Evolutionary conservation across 2,329 filamentous ascomycete species (phyloP), one percentile per base, ranked within the genome.

Genomic region (Aspergillus candidus): DNA sequence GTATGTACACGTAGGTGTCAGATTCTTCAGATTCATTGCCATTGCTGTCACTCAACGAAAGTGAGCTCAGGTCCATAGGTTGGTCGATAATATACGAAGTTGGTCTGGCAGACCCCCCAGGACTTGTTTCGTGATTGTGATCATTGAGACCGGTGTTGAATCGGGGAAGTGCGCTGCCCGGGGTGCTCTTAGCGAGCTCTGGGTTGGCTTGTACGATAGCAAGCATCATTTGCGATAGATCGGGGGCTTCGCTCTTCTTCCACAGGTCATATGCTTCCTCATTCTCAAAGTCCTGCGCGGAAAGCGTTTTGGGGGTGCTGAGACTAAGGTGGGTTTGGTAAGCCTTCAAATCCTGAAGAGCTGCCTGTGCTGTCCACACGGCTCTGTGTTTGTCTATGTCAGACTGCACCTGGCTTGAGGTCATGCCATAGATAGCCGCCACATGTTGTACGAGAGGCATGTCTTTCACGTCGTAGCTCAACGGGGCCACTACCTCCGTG

Each of bases 401-500:
- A 35, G 79, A 78, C 69, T 98, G 93, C 5, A 90, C 84, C 54
- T 93, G 83, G 1, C 83, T 81, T 53, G 85, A 81, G 35, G 82
- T 82, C 47, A 91, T 76, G 35, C 85, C 86, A 67, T 97, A 98
- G 51, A 96, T 86, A 56, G 78, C 83, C 40, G 85, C 86, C 18
- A 98, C 90, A 31, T 84, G 79, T 63, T 93, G 84, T 22, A 95
- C 93, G 69, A 96, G 78, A 32, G 84, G 84, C 93, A 98, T 98
- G 62, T 98, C 93, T 68, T 93, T 95, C 61, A 97, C 84, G 66
- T 96, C 88, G 66, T 95, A 88, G 60, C 82, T 93, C 46, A 94
- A 72, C 10, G 91, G 89, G 3, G 89, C 80, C 44, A 86, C 77
- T 15, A 91, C 86, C 65, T 96, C 91, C 51, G 93, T 77, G 7